A percentile compares a stretch with the other conserved stretches of the same genome.
These are phyloP conservation scores for Lizonia empirigonia DNA, from an alignment of 2,329 filamentous ascomycete species.

Conservation along the genomic window DNA sequence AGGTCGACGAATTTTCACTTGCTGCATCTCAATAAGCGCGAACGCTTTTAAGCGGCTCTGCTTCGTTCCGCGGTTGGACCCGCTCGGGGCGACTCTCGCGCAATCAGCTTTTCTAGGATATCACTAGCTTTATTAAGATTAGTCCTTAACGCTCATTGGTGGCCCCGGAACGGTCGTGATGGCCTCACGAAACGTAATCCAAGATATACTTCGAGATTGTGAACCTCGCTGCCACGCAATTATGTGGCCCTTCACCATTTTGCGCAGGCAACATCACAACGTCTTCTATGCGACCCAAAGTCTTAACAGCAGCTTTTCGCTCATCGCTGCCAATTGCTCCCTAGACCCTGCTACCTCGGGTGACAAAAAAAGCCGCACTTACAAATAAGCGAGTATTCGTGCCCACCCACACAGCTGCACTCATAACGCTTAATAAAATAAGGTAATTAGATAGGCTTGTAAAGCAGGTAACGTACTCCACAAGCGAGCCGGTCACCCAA, in stretches of 20 bases:
- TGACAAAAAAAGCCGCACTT: not conserved
- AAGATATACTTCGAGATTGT: constrained; percentile 7
- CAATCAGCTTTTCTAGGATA: constrained; percentile 3
- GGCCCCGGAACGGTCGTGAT: no score
- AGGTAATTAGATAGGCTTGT: no score
- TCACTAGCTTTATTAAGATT: constrained; percentile 4
- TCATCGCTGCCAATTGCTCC: constrained; percentile 5
- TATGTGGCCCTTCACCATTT: not conserved
- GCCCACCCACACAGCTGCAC: no score
- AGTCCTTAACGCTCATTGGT: constrained; percentile 8
- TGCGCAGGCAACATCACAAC: constrained; percentile 1
- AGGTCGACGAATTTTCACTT: constrained; percentile 15
- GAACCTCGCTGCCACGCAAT: constrained; percentile 1
- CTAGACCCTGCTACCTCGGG: not conserved
- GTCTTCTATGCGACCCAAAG: constrained; percentile 1
- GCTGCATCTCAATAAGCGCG: constrained; percentile 13
- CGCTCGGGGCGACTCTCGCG: constrained; percentile 13
- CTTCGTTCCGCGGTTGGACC: constrained; percentile 14
- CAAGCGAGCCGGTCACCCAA: no score
- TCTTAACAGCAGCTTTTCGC: constrained; percentile 4
- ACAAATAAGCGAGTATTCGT: not conserved
- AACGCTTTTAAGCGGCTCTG: constrained; percentile 18
- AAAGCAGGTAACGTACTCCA: no score
- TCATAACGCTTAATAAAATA: no score
- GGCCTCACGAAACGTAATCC: constrained; percentile 17